Evolutionary conservation across 225 moss, liverwort and hornwort species (phyloP), one percentile per base, ranked within the genome.

Genomic region (Thuidium tamariscinum): DNA sequence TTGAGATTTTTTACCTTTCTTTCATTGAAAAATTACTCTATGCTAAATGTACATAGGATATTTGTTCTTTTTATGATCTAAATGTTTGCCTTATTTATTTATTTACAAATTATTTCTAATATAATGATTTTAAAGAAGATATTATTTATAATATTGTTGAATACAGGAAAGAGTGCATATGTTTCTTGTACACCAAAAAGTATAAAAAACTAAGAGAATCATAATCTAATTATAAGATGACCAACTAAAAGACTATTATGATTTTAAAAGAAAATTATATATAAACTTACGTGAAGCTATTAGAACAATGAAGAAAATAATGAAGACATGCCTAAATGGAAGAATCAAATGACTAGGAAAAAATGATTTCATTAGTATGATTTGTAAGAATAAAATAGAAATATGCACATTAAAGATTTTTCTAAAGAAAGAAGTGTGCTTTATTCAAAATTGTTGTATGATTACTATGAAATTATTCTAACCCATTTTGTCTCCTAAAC

Each of bases 401-500:
- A 42, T 20, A 79, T 42, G 20, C 1, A 2, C 19, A 29, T 41
- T 9, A 13, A 60, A 42, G 2, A 13, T 7, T 7, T 51, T 0
- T 60, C 1, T 9, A 16, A 16, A 36, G 36, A 36, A 76, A 0
- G 0, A 75, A 55, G 10, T 25, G 10, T 25, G 1, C 0, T 36
- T 25, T 16, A 36, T 36, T 76, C 0, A 3, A 1, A 75, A 54
- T 8, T 52, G 0, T 3, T 0, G 20, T 22, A 6, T 55, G 4
- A 10, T 55, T 9, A 14, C 9, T 61, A 30, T 30, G 6, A 21
- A 48, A 61, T 7, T 72, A 5, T 48, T 32, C 8, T 5, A 29
- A 60, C 2, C 0, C 5, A 39, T 57, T 60, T 30, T 42, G 5
- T 29, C 8, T 79, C 2, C 42, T 13, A 42, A 42, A 60, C 2